These are phyloP conservation scores for Eragrostis tef DNA, from an alignment of 202 grass and related monocot species.

Conservation along the genomic window DNA sequence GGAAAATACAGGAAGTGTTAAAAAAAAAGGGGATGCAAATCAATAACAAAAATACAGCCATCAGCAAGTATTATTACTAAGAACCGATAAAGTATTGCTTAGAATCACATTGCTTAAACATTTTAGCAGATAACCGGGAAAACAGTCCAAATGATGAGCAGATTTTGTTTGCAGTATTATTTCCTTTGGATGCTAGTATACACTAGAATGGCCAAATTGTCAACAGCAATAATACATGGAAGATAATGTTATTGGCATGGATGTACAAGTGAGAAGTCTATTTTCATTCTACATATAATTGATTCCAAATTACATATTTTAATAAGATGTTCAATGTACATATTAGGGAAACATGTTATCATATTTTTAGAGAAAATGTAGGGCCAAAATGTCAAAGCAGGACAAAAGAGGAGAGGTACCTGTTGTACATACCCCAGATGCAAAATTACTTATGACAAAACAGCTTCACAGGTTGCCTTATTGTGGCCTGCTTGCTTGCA, in stretches of 20 bases:
- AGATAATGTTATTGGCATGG: neutral
- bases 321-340: conserved; percentile 19
- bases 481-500: conserved; percentile 96
- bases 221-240: neutral
- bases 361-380: neutral
- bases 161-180: neutral
- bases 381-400: neutral
- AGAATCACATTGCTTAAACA: neutral
- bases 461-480: conserved; percentile 91
- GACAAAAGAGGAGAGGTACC: conserved; percentile 33
- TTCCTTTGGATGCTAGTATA: neutral
- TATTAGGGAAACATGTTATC: conserved; percentile 25
- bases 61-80: neutral
- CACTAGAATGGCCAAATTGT: neutral
- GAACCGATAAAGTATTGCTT: neutral
- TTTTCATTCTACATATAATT: conserved; percentile 19
- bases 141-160: neutral
- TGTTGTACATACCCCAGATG: conserved; percentile 42
- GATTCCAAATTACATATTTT: conserved; percentile 22
- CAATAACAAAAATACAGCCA: neutral
- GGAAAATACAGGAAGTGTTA: neutral
- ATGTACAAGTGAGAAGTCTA: neutral
- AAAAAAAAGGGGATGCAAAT: neutral
- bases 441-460: conserved; percentile 54
- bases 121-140: neutral